phyloP scores from a whole-genome alignment of 169 alveolate genomes.

The Sarcocystis neurona region DNA sequence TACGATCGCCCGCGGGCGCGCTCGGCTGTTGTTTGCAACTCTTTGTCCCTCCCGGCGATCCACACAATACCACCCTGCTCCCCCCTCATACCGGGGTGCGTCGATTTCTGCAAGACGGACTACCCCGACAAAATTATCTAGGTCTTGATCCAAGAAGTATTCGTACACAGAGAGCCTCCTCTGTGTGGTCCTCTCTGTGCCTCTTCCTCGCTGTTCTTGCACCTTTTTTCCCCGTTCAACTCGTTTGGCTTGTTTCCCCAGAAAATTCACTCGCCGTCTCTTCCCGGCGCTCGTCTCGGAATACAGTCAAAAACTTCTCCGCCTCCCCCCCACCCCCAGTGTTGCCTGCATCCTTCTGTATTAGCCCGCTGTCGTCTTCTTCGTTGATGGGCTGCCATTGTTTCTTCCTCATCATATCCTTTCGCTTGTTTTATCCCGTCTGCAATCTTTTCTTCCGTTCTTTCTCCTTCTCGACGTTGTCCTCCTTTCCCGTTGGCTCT shows the following conservation, averaged over 20 bases:
- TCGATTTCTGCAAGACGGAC: too few relatives aligned
- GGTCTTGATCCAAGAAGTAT: too few relatives aligned
- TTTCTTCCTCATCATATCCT: not conserved
- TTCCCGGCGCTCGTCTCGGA: too few relatives aligned
- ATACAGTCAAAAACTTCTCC: too few relatives aligned
- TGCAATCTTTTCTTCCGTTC: not conserved
- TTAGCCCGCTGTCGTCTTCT: not conserved
- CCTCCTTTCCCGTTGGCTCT: not conserved
- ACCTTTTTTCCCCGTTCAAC: not conserved
- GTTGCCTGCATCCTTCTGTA: not conserved
- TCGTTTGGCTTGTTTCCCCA: not conserved
- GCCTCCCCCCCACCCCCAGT: not conserved
- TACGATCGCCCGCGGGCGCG: too few relatives aligned
- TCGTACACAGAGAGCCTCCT: too few relatives aligned
- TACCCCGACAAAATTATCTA: too few relatives aligned
- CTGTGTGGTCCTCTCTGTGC: not conserved
- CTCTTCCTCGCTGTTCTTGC: not conserved
- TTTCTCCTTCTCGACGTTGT: not conserved
- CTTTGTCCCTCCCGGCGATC: too few relatives aligned
- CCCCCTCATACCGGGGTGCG: too few relatives aligned
- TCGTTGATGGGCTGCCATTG: not conserved
- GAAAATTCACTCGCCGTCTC: too few relatives aligned
- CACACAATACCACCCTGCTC: too few relatives aligned
- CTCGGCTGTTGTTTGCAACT: too few relatives aligned
- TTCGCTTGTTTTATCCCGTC: not conserved